Percentiles rank a stretch among this genome's conserved stretches.
Conservation (phyloP, 2,329 filamentous ascomycete genomes). For the Alternaria postmessia region DNA sequence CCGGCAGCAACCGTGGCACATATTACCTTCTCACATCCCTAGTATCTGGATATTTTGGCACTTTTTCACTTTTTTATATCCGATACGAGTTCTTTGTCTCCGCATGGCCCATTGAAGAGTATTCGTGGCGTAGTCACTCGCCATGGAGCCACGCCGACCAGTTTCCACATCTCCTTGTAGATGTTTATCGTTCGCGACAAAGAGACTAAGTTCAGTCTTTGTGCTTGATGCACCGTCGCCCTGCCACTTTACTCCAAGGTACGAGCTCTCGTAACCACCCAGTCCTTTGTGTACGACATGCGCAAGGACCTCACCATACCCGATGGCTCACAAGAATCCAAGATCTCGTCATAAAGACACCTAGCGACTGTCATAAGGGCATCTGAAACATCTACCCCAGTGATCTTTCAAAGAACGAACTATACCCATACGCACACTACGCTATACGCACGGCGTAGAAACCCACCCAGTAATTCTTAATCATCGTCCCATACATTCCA, state of each 20-base stretch:
- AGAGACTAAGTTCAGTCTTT: conserved; percentile 19
- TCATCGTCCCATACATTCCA: neutral
- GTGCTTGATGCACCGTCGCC: conserved; percentile 15
- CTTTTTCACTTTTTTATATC: conserved; percentile 10
- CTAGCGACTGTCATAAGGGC: conserved; percentile 1
- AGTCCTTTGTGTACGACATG: neutral
- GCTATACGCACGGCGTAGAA: neutral
- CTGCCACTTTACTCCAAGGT: conserved; percentile 2
- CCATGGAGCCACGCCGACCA: conserved; percentile 38
- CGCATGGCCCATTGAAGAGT: conserved; percentile 33
- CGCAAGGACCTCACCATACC: neutral
- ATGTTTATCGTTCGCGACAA: conserved; percentile 35
- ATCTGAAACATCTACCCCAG: neutral
- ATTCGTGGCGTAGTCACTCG: conserved; percentile 33
- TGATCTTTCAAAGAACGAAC: neutral
- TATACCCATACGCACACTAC: conserved; percentile 23
- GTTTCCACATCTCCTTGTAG: conserved; percentile 24
- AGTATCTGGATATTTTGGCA: conserved; percentile 19
- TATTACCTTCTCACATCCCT: conserved; percentile 31
- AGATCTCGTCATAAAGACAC: conserved; percentile 4
- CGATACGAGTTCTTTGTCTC: neutral
- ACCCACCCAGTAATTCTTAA: conserved; percentile 13
- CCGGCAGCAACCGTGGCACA: conserved; percentile 18
- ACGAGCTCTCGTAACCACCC: neutral
- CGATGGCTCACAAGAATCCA: conserved; percentile 7